Base-by-base conservation (phyloP, 176 grass and related monocot genomes). In the Saccharum spontaneum region DNA sequence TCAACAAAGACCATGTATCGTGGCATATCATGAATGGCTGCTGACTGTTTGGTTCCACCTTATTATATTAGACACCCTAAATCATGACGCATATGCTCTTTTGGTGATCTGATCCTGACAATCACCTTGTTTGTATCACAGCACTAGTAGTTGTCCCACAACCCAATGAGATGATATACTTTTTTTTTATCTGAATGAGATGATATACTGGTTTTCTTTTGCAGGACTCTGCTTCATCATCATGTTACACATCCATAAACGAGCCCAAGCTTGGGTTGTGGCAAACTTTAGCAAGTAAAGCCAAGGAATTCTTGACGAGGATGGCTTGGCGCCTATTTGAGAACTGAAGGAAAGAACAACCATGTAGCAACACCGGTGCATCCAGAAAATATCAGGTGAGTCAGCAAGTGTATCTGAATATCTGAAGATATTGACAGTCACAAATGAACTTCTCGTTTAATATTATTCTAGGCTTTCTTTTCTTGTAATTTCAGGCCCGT, bases 271-370 rank as follows among this genome's bases (percentile, higher is more conserved):
- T 85, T 69, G 90, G 89, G 60, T 85, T 95, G 28, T 95, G 90
- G 88, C 84, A 79, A 43, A 46, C 77, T 81, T 86, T 94, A 39
- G 81, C 88, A 55, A 90, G 89, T 69, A 98, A 98, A 76, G 89
- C 89, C 40, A 98, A 90, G 85, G 85, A 61, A 76, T 92, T 83
- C 80, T 98, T 34, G 91, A 94, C 3, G 90, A 95, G 71, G 93
- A 95, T 10, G 79, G 37, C 37, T 15, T 46, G n/a, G 75, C n/a
- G 6, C 89, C 90, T 31, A 90, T 93, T 87, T 26, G 87, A 93
- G 10, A 38, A 78, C 0, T 74, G 50, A 3, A 61, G 20, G 5
- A 86, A 69, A 45, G 57, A 77, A 34, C 46, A 80, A 3, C 41
- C 84, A 8, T 45, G 80, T 65, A 84, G 13, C 18, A 67, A 88